phyloP scores from a whole-genome alignment of 108 stramenopile genomes.

The Skeletonema tropicum region DNA sequence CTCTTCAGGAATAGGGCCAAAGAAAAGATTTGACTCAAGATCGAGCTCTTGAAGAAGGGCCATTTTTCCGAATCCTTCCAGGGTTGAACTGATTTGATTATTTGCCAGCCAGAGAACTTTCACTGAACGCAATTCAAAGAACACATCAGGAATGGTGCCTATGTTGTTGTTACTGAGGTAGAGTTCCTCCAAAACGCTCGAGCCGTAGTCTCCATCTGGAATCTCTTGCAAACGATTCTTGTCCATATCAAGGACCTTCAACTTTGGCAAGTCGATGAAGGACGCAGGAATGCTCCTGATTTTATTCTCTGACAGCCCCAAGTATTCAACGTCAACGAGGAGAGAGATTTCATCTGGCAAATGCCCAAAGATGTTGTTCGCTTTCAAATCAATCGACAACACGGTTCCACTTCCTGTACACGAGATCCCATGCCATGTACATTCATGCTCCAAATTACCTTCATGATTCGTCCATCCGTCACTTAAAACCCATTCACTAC shows the following conservation, averaged over 20 bases:
- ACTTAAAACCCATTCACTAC: slow-evolving; percentile 28
- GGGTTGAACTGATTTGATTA: slow-evolving; percentile 26
- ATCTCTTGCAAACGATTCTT: slow-evolving; percentile 29
- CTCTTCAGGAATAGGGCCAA: slow-evolving; percentile 41
- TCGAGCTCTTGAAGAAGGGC: slow-evolving; percentile 28
- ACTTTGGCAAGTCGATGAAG: slow-evolving; percentile 28
- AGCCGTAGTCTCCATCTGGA: slow-evolving; percentile 23
- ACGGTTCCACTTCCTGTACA: slow-evolving; percentile 29
- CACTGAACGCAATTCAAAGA: slow-evolving; percentile 33
- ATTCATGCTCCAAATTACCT: slow-evolving; percentile 32
- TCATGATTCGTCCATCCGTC: slow-evolving; percentile 30
- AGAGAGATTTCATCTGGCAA: slow-evolving; percentile 28
- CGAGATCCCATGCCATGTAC: slow-evolving; percentile 42
- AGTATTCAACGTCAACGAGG: slow-evolving; percentile 26
- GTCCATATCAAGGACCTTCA: slow-evolving; percentile 46
- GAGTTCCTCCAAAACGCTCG: slow-evolving; percentile 29
- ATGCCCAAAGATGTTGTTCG: slow-evolving; percentile 28
- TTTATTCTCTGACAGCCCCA: slow-evolving; percentile 28
- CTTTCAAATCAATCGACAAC: slow-evolving; percentile 25
- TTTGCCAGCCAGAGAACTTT: slow-evolving; percentile 26
- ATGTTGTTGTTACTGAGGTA: slow-evolving; percentile 48
- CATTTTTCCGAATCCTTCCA: slow-evolving; percentile 36
- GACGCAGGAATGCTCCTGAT: slow-evolving; percentile 16
- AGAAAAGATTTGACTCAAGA: slow-evolving; percentile 36
- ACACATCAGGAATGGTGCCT: slow-evolving; percentile 17